Base-by-base conservation (phyloP, 345 rosid species). In the Viola odorata region DNA sequence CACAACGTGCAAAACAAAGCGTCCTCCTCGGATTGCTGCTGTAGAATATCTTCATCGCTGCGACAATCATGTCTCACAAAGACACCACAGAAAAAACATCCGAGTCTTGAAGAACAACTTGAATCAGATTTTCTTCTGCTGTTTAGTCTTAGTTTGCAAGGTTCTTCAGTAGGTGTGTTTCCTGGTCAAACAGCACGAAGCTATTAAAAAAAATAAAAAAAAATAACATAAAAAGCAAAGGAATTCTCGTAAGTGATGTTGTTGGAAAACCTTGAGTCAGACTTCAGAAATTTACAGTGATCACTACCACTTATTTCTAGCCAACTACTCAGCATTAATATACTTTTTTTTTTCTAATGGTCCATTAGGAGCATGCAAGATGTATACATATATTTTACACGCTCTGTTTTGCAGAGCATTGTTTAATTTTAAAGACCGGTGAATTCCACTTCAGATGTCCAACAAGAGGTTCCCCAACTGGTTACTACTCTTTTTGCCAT, bases 1-100 rank as follows among this genome's bases (percentile, higher is more conserved):
- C 98, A 89, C 73, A 92, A 71, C 48, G 96, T 84, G 78, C 98
- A 92, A 79, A 89, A 87, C 49, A 89, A 44, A 64, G 87, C 88
- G 15, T 89, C 96, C 70, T 85, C 95, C 53, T 77, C 81, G n/a
- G 75, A 63, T 61, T 72, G 78, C 66, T 79, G 76, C 59, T 61
- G 83, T 4, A 74, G 52, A 44, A 67, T 53, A 65, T 77, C 82
- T 40, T 68, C 82, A 71, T 85, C 94, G 45, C 70, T 80, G 62
- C 94, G 78, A 72, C 96, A 92, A 77, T 92, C 98, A 61, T 73
- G 79, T 63, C 51, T 70, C 36, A 79, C 80, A 57, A 92, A 57
- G 78, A 75, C 84, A 37, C 88, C 79, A 74, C 96, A 92, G 44
- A 81, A 66, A 69, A 89, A 70, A 42, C 82, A 67, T 55, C 81